Conservation (phyloP, 2,329 filamentous ascomycete genomes). For the Penicillium frequentans region DNA sequence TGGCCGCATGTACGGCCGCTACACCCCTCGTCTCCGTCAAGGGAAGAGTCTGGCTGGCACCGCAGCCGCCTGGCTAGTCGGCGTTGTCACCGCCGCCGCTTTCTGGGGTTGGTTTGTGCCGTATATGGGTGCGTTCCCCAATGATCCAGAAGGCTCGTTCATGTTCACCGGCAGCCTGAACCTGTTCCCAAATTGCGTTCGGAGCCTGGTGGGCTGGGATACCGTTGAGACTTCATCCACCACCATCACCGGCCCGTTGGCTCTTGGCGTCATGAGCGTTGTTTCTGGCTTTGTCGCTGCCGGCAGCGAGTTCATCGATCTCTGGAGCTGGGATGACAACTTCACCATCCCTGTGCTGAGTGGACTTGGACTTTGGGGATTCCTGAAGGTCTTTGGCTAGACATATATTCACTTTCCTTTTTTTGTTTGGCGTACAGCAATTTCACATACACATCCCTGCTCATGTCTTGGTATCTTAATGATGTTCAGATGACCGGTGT, state of each 20-base stretch:
- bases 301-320: constrained; percentile 83
- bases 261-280: constrained; percentile 77
- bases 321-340: constrained; percentile 97
- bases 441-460: not conserved
- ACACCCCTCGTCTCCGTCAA: constrained; percentile 79
- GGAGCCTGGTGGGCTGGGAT: constrained; percentile 60
- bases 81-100: constrained; percentile 75
- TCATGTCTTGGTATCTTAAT: constrained; percentile 1
- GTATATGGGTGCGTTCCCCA: constrained; percentile 62
- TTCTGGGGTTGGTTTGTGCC: constrained; percentile 91
- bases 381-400: constrained; percentile 78
- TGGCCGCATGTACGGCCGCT: constrained; percentile 82
- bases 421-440: constrained; percentile 1
- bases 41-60: constrained; percentile 93
- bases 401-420: constrained; percentile 5
- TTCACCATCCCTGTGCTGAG: constrained; percentile 92
- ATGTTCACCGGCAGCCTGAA: constrained; percentile 78
- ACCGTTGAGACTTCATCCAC: constrained; percentile 51
- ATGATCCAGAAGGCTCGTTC: constrained; percentile 68
- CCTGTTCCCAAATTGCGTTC: constrained; percentile 61
- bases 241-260: constrained; percentile 67
- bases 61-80: constrained; percentile 77
- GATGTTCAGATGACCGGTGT: constrained; percentile 13
- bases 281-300: constrained; percentile 88
- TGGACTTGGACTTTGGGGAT: constrained; percentile 84